Percentiles rank a stretch among this genome's conserved stretches.
Conservation (phyloP, 805 yeast species). For the Saccharomycopsis schoenii region DNA sequence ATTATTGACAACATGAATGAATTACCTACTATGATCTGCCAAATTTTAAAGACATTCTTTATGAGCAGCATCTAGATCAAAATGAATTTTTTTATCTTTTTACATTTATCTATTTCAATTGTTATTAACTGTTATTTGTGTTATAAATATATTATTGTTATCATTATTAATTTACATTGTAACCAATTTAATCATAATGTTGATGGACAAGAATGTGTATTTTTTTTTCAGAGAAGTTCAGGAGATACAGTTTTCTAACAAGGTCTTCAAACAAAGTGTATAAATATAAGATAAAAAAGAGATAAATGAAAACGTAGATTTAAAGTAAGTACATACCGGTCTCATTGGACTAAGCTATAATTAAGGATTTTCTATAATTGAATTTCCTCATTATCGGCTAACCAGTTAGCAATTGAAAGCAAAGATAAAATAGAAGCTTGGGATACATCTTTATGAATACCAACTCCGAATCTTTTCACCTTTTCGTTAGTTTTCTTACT, state of each 20-base stretch:
- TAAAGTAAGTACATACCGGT: neutral
- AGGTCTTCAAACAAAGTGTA: too few species aligned
- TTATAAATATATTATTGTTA: neutral
- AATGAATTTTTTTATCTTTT: neutral
- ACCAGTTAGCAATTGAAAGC: slow-evolving; percentile 49
- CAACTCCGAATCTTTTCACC: slow-evolving; percentile 74
- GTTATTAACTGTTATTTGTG: neutral
- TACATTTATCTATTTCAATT: neutral
- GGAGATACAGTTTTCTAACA: too few species aligned
- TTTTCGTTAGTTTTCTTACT: slow-evolving; percentile 31
- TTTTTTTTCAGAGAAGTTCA: too few species aligned
- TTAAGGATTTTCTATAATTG: neutral
- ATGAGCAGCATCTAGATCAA: slow-evolving; percentile 20
- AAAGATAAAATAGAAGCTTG: slow-evolving; percentile 71
- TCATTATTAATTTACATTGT: neutral
- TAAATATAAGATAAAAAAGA: neutral
- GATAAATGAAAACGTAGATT: neutral
- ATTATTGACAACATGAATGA: slow-evolving; percentile 84
- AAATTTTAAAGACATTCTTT: slow-evolving; percentile 87
- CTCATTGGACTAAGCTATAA: neutral
- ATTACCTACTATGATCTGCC: slow-evolving; percentile 82
- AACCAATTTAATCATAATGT: neutral
- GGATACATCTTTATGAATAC: slow-evolving; percentile 82
- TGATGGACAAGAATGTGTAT: too few species aligned
- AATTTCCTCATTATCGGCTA: slow-evolving; percentile 15